phyloP scores from a whole-genome alignment of 1,139 yeast species.

The Geotrichum candidum region DNA sequence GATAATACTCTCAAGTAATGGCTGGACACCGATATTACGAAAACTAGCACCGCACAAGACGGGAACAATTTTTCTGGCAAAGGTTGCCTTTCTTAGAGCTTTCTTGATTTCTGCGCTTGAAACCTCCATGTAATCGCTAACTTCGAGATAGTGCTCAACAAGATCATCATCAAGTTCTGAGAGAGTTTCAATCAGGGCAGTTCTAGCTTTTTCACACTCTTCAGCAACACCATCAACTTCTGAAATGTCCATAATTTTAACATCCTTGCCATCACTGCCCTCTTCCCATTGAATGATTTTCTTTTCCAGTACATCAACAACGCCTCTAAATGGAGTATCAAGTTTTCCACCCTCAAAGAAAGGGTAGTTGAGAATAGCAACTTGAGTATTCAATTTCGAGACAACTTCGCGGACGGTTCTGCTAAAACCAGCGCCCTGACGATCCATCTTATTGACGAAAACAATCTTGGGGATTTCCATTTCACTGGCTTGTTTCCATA shows the following conservation, averaged over 20 bases:
- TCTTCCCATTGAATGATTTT: conserved; percentile 59
- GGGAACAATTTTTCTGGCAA: conserved; percentile 58
- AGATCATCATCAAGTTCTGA: conserved; percentile 76
- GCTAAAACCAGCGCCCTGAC: conserved; percentile 92
- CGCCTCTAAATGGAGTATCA: conserved; percentile 61
- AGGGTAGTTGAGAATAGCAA: conserved; percentile 75
- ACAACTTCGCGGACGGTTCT: conserved; percentile 82
- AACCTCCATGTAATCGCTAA: conserved; percentile 53
- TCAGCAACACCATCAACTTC: conserved; percentile 36
- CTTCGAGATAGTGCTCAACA: conserved; percentile 61
- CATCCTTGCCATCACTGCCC: conserved; percentile 51
- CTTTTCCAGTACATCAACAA: conserved; percentile 69
- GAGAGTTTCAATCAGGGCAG: conserved; percentile 73
- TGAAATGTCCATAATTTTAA: conserved; percentile 45
- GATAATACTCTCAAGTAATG: conserved; percentile 76
- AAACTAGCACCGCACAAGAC: conserved; percentile 92
- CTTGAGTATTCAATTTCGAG: conserved; percentile 67
- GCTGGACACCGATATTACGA: conserved; percentile 90
- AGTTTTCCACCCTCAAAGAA: conserved; percentile 44
- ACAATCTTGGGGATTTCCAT: conserved; percentile 67
- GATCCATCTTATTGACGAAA: conserved; percentile 90
- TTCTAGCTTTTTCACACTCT: conserved; percentile 55
- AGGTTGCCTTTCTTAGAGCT: conserved; percentile 61
- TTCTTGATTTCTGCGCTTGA: conserved; percentile 46
- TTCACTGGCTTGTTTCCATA: conserved; percentile 80